phyloP scores from a whole-genome alignment of 306 rosid genomes.

The Glycyrrhiza uralensis region DNA sequence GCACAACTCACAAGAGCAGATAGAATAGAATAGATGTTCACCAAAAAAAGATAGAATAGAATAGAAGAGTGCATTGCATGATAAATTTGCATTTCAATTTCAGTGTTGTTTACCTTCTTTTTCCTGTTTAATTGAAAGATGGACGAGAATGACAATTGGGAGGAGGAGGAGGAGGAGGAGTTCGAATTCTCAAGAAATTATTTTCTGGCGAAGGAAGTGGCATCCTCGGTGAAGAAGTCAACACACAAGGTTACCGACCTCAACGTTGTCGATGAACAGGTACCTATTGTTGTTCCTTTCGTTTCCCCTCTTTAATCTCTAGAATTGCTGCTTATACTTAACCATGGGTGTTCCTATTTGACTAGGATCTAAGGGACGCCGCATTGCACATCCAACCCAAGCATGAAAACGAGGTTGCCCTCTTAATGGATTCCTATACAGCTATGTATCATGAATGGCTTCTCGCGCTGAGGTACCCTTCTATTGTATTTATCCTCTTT shows the following conservation, averaged over 20 bases:
- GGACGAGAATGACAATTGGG: slow-evolving; percentile 32
- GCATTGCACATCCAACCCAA: slow-evolving; percentile 59
- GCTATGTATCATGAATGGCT: slow-evolving; percentile 59
- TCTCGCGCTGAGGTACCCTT: slow-evolving; percentile 54
- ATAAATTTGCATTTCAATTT: background rate
- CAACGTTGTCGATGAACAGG: slow-evolving; percentile 77
- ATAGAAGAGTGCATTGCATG: too few relatives aligned
- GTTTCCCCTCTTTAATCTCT: background rate
- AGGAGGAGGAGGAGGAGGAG: slow-evolving; percentile 44
- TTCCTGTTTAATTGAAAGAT: slow-evolving; percentile 12
- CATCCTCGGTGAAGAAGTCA: slow-evolving; percentile 69
- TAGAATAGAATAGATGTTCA: background rate
- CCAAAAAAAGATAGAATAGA: too few relatives aligned
- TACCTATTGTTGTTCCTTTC: background rate
- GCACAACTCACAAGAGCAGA: background rate
- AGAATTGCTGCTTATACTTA: background rate
- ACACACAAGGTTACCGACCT: slow-evolving; percentile 64
- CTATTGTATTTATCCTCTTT: background rate
- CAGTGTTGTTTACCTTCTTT: background rate
- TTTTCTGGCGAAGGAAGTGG: slow-evolving; percentile 76
- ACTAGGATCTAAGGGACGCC: slow-evolving; percentile 71
- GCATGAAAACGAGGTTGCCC: slow-evolving; percentile 58
- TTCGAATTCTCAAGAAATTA: slow-evolving; percentile 79
- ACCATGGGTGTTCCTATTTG: background rate
- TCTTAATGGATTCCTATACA: slow-evolving; percentile 51